Evolutionary conservation across 2,329 filamentous ascomycete genomes (phyloP).

Genomic region (Bipolaris sorokiniana): DNA sequence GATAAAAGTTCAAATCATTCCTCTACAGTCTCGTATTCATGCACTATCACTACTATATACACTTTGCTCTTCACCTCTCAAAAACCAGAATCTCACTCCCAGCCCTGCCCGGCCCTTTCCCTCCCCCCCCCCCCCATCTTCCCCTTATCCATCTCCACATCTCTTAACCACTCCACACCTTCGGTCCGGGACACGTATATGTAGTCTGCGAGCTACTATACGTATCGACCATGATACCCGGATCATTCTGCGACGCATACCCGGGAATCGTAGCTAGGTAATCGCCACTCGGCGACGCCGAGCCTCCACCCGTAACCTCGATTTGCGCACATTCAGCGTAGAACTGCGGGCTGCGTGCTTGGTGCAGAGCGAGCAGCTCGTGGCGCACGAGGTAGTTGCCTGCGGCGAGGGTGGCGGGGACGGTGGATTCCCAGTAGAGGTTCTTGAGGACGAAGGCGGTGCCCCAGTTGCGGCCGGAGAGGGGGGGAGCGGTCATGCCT

Average conservation of each 20-base stretch:
- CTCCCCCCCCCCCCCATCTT: neutral
- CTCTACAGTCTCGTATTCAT: neutral
- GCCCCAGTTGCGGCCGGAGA: slow-evolving; percentile 58
- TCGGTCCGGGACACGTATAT: slow-evolving; percentile 57
- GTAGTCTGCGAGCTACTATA: slow-evolving; percentile 54
- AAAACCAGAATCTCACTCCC: too few relatives aligned
- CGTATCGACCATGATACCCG: slow-evolving; percentile 60
- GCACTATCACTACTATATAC: neutral
- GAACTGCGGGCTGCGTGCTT: slow-evolving; percentile 59
- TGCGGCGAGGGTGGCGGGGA: slow-evolving; percentile 55
- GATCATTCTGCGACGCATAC: slow-evolving; percentile 53
- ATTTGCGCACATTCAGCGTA: slow-evolving; percentile 65
- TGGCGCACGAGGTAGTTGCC: slow-evolving; percentile 54
- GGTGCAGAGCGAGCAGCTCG: slow-evolving; percentile 63
- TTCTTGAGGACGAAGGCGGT: slow-evolving; percentile 56
- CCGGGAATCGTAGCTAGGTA: slow-evolving; percentile 55
- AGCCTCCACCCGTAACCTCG: slow-evolving; percentile 59
- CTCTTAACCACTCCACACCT: slow-evolving; percentile 56
- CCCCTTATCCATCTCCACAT: neutral
- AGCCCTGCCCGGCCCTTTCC: neutral
- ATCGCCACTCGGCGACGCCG: slow-evolving; percentile 50
- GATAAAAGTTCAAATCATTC: neutral
- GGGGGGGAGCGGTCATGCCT: slow-evolving; percentile 55
- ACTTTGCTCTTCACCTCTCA: neutral
- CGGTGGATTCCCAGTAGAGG: slow-evolving; percentile 60